A percentile compares a stretch with the other conserved stretches of the same genome.
Evolutionary conservation across 2,329 filamentous ascomycete genomes (phyloP).

Genomic region (Verticillium longisporum): DNA sequence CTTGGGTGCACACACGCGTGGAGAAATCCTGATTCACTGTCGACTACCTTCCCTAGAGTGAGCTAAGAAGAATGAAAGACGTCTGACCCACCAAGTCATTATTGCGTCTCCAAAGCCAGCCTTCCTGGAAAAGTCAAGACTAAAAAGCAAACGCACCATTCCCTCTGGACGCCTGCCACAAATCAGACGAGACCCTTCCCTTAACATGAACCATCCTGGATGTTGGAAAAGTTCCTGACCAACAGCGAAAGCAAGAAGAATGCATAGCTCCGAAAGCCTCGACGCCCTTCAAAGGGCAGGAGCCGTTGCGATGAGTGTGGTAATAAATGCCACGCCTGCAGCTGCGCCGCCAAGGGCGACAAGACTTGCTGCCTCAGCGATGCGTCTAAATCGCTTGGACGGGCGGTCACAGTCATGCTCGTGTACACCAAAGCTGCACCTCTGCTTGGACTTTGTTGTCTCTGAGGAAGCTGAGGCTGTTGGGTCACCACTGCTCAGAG

Average conservation of each 20-base stretch:
- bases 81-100: not conserved
- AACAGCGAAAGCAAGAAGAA: no score
- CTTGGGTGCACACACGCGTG: no score
- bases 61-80: no score
- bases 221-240: not conserved
- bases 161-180: not conserved
- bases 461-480: not conserved
- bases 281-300: constrained; percentile 18
- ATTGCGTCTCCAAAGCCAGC: not conserved
- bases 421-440: not conserved
- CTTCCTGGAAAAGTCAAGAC: not conserved
- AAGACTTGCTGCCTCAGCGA: constrained; percentile 25
- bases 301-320: constrained; percentile 29
- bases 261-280: not conserved
- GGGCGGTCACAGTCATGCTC: constrained; percentile 4
- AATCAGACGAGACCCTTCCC: not conserved
- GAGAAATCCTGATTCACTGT: not conserved
- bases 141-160: not conserved
- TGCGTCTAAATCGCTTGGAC: constrained; percentile 19
- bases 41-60: not conserved
- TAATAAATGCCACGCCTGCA: constrained; percentile 25
- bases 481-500: not conserved
- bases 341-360: constrained; percentile 28
- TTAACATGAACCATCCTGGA: not conserved
- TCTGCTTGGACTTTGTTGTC: not conserved